Percentiles rank a stretch among this genome's conserved stretches.
phyloP scores from a whole-genome alignment of 257 asterid genomes.

The Cinchona pubescens region DNA sequence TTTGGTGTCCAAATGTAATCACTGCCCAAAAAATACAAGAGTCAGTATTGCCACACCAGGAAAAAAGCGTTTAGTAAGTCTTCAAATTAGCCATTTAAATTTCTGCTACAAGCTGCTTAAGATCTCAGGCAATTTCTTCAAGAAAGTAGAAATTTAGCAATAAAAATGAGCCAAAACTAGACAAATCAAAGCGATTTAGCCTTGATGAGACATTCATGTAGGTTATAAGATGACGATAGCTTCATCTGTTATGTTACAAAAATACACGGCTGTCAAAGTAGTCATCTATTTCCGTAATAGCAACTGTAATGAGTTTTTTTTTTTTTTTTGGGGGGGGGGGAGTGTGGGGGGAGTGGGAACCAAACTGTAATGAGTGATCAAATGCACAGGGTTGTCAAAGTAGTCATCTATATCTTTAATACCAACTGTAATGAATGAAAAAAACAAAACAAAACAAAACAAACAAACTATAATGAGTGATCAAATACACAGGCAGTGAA shows the following conservation, averaged over 20 bases:
- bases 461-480: background rate
- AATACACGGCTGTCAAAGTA: background rate
- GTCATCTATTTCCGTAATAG: background rate
- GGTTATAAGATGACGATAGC: background rate
- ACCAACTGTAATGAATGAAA: background rate
- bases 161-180: too few relatives aligned
- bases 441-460: too few relatives aligned
- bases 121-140: background rate
- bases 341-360: too few relatives aligned
- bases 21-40: constrained; percentile 14
- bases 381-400: too few relatives aligned
- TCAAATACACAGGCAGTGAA: background rate
- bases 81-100: background rate
- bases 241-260: background rate
- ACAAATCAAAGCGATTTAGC: background rate
- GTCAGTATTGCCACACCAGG: background rate
- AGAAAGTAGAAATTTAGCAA: background rate
- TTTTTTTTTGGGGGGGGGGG: too few relatives aligned
- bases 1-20: background rate
- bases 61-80: background rate
- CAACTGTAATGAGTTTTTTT: background rate
- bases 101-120: background rate
- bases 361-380: too few relatives aligned
- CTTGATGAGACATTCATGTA: background rate
- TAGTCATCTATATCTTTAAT: background rate